These are phyloP conservation scores for Carex littledalei DNA, from an alignment of 176 grass and related monocot genomes.

Conservation along the genomic window DNA sequence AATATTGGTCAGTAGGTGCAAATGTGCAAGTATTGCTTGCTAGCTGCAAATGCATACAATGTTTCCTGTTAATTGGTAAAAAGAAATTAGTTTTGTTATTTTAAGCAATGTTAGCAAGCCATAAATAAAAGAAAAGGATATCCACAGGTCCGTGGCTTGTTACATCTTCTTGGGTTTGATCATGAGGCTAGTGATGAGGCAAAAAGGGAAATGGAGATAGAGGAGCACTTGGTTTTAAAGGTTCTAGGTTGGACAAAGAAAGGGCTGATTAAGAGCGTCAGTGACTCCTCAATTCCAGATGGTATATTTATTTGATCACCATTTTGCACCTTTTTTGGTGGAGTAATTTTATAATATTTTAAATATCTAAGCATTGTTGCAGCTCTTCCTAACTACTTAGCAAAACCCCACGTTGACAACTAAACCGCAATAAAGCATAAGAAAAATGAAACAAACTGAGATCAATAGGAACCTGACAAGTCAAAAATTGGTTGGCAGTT, in stretches of 20 bases:
- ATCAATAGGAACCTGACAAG: neutral
- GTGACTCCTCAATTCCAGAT: conserved; percentile 40
- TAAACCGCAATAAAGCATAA: neutral
- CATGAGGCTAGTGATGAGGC: conserved; percentile 59
- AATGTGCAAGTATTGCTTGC: neutral
- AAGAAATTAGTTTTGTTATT: neutral
- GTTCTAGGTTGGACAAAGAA: conserved; percentile 81
- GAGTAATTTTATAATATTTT: conserved; percentile 18
- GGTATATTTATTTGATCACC: conserved; percentile 35
- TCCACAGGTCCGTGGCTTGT: conserved; percentile 72
- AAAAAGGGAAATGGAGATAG: conserved; percentile 70
- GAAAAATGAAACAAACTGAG: neutral
- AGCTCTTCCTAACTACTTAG: neutral
- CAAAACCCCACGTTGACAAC: neutral
- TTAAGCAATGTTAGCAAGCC: neutral
- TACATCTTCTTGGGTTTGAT: conserved; percentile 80
- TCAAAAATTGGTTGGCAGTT: neutral
- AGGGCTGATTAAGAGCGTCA: conserved; percentile 39
- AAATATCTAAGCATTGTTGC: conserved; percentile 2
- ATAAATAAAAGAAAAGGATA: neutral
- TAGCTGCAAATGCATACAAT: neutral
- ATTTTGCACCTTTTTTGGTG: conserved; percentile 14
- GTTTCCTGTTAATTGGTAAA: neutral
- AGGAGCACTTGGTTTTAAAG: conserved; percentile 75
- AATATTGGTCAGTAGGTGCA: neutral